Evolutionary conservation across 768 basidiomycete genomes (phyloP).

Genomic region (Pleurotus ostreatus): DNA sequence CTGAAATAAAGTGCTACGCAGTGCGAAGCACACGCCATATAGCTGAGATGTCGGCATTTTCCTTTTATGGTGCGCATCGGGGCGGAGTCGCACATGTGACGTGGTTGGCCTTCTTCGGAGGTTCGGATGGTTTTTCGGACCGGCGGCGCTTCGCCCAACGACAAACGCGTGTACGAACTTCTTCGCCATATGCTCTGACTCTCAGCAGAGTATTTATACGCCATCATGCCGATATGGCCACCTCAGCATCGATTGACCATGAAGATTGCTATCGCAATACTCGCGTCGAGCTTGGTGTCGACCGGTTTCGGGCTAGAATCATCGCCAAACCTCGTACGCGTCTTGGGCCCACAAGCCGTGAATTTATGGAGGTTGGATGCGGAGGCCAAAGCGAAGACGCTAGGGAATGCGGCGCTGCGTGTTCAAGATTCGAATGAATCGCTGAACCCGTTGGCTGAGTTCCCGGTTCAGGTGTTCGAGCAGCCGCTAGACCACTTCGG

Average conservation of each 20-base stretch:
- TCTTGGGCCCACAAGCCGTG: constrained; percentile 53
- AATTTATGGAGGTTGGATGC: constrained; percentile 59
- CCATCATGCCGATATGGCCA: not conserved
- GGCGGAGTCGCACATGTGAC: too few relatives aligned
- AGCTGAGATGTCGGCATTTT: too few relatives aligned
- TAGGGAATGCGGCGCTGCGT: constrained; percentile 9
- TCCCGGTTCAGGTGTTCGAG: constrained; percentile 53
- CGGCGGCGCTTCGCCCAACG: too few relatives aligned
- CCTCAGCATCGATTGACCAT: constrained; percentile 6
- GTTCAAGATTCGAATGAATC: constrained; percentile 14
- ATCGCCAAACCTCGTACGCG: constrained; percentile 15
- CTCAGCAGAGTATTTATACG: constrained; percentile 1
- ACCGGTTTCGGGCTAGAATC: constrained; percentile 4
- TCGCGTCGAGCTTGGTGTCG: not conserved
- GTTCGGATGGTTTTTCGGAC: too few relatives aligned
- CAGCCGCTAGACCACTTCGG: constrained; percentile 87
- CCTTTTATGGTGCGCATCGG: too few relatives aligned
- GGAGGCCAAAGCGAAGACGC: constrained; percentile 9
- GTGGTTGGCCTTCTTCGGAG: too few relatives aligned
- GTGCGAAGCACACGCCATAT: too few relatives aligned
- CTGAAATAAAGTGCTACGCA: too few relatives aligned
- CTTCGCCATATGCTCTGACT: not conserved
- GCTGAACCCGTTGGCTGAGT: constrained; percentile 15
- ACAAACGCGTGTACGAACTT: not conserved
- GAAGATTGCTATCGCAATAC: constrained; percentile 7